Percentiles rank a stretch among this genome's conserved stretches.
Conservation (phyloP, 306 rosid species). For the Dalbergia cochinchinensis region DNA sequence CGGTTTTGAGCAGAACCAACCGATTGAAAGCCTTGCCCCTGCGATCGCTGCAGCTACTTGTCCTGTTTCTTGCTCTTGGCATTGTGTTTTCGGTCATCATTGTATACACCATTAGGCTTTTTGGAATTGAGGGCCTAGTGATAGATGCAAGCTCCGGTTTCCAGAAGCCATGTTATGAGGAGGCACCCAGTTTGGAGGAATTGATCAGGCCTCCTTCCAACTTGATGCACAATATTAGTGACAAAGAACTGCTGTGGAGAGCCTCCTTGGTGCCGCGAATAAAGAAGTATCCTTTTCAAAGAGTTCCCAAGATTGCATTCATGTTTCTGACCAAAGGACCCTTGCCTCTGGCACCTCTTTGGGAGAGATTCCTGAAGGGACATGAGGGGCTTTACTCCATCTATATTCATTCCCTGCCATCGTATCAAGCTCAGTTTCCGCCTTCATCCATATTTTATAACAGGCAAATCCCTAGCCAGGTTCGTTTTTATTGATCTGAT, state of each 20-base stretch:
- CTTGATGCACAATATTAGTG: slow-evolving; percentile 82
- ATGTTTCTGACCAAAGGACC: slow-evolving; percentile 98
- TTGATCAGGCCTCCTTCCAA: slow-evolving; percentile 75
- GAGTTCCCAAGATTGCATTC: slow-evolving; percentile 91
- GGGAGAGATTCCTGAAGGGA: slow-evolving; percentile 93
- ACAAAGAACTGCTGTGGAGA: slow-evolving; percentile 78
- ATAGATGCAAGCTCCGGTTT: slow-evolving; percentile 57
- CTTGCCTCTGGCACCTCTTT: slow-evolving; percentile 86
- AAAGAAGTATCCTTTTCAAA: slow-evolving; percentile 66
- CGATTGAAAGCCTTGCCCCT: slow-evolving; percentile 72
- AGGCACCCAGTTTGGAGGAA: slow-evolving; percentile 57
- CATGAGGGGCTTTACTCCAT: slow-evolving; percentile 69
- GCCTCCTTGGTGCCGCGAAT: slow-evolving; percentile 77
- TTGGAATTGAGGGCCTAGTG: slow-evolving; percentile 66
- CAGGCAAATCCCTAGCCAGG: slow-evolving; percentile 96
- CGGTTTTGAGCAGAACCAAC: slow-evolving; percentile 42
- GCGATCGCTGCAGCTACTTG: slow-evolving; percentile 65
- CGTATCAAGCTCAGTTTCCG: slow-evolving; percentile 69
- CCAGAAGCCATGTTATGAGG: slow-evolving; percentile 79
- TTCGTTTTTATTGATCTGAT: slow-evolving; percentile 42
- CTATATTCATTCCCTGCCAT: slow-evolving; percentile 86
- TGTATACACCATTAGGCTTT: slow-evolving; percentile 72
- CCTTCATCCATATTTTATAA: slow-evolving; percentile 69
- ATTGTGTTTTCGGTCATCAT: slow-evolving; percentile 71
- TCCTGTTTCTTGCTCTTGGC: slow-evolving; percentile 68